These are phyloP conservation scores for Beauveria medogensis DNA, from an alignment of 2,329 filamentous ascomycete genomes.

Conservation along the genomic window DNA sequence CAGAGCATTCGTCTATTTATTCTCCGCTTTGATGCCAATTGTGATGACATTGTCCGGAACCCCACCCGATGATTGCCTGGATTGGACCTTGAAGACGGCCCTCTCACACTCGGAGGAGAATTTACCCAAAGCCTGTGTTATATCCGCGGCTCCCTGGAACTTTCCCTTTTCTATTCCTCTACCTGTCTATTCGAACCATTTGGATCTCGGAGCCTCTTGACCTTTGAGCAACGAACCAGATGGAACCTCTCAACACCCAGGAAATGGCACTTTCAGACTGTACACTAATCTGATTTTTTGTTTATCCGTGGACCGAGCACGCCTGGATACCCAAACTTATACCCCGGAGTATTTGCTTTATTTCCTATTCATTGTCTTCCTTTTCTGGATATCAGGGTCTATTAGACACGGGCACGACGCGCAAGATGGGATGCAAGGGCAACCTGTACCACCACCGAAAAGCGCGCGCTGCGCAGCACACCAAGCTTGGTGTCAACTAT, in stretches of 20 bases:
- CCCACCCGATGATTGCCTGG: slow-evolving; percentile 41
- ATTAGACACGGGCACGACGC: slow-evolving; percentile 11
- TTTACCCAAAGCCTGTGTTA: background rate
- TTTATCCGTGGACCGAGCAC: slow-evolving; percentile 16
- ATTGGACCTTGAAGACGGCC: background rate
- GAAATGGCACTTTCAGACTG: slow-evolving; percentile 20
- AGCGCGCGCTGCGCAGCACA: slow-evolving; percentile 1
- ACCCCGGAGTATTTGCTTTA: slow-evolving; percentile 17
- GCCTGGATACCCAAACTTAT: slow-evolving; percentile 13
- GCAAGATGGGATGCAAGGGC: slow-evolving; percentile 15
- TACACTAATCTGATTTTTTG: slow-evolving; percentile 21
- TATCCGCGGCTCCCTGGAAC: slow-evolving; percentile 7
- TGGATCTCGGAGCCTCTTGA: slow-evolving; percentile 8
- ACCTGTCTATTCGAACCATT: slow-evolving; percentile 14
- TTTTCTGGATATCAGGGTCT: slow-evolving; percentile 9
- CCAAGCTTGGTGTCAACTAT: slow-evolving; percentile 4
- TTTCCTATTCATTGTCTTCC: slow-evolving; percentile 20
- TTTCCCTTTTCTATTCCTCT: slow-evolving; percentile 12
- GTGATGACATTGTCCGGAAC: slow-evolving; percentile 71
- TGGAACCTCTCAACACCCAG: slow-evolving; percentile 14
- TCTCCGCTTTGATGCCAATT: slow-evolving; percentile 92
- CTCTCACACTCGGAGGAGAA: background rate
- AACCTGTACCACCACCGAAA: slow-evolving; percentile 23
- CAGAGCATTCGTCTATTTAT: slow-evolving; percentile 80
- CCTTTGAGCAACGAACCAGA: slow-evolving; percentile 17